A percentile compares a stretch with the other conserved stretches of the same genome.
Conservation (phyloP, 1,139 yeast genomes). For the Saccharomycopsis phalli region DNA sequence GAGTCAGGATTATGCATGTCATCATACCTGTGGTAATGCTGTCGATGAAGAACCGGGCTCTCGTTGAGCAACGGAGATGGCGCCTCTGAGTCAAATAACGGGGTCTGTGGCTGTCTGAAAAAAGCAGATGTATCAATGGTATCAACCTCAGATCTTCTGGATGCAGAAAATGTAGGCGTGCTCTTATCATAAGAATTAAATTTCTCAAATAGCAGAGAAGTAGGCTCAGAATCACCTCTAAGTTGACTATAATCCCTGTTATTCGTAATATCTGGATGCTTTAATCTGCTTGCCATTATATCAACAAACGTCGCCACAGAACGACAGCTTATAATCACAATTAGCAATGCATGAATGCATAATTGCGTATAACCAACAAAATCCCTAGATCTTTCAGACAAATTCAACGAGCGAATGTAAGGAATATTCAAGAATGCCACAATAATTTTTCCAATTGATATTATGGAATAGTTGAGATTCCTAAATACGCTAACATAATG, state of each 20-base stretch:
- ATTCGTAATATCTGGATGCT: not conserved
- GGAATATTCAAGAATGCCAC: constrained; percentile 16
- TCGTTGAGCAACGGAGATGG: constrained; percentile 2
- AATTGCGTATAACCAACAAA: constrained; percentile 17
- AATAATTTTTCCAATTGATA: constrained; percentile 8
- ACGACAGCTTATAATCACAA: constrained; percentile 6
- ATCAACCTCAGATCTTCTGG: not conserved
- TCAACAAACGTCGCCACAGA: constrained; percentile 8
- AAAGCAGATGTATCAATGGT: constrained; percentile 3
- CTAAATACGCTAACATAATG: constrained; percentile 24
- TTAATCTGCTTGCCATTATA: constrained; percentile 5
- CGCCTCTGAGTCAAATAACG: not conserved
- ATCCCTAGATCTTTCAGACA: constrained; percentile 12
- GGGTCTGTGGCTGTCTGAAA: constrained; percentile 11
- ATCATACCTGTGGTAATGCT: not conserved
- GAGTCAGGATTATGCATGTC: not conserved
- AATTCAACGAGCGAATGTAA: constrained; percentile 8
- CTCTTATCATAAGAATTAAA: not conserved
- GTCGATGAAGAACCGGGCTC: not conserved
- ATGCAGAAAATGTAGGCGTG: not conserved
- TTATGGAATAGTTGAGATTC: constrained; percentile 3
- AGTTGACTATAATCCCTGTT: not conserved
- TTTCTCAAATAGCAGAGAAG: not conserved
- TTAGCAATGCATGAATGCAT: constrained; percentile 12
- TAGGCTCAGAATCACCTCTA: not conserved